Conservation (phyloP, 441 rosid genomes). For the Gossypium gossypioides region DNA sequence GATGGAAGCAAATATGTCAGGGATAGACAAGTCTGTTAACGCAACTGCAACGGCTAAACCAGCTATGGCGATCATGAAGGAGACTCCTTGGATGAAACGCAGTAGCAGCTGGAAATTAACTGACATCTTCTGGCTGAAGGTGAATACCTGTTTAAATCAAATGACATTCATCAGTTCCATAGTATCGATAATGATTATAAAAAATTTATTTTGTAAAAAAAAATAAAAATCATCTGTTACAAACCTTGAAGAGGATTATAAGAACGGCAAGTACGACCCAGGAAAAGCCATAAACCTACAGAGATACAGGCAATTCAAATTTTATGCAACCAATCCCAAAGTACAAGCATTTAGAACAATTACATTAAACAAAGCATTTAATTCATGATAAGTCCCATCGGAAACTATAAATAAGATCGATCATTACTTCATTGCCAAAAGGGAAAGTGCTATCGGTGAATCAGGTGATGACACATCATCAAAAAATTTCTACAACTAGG, state of each 20-base stretch:
- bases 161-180: background rate
- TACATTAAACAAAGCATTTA: background rate
- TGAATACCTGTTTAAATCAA: conserved; percentile 61
- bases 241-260: conserved; percentile 79
- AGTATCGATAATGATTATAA: background rate
- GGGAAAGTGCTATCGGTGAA: background rate
- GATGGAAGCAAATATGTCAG: conserved; percentile 73
- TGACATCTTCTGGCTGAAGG: conserved; percentile 95
- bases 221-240: background rate
- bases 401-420: background rate
- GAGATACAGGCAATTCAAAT: conserved; percentile 8
- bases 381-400: background rate
- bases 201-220: background rate
- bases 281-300: conserved; percentile 78
- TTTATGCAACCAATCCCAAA: background rate
- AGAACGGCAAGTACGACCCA: conserved; percentile 70
- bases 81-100: conserved; percentile 80
- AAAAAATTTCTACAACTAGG: too few species aligned
- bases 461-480: too few species aligned
- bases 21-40: conserved; percentile 34
- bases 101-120: conserved; percentile 91
- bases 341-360: background rate
- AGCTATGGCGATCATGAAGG: conserved; percentile 70
- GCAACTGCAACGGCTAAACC: conserved; percentile 63
- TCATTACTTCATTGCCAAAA: background rate